Evolutionary conservation across 225 moss, liverwort and hornwort species (phyloP), one percentile per base, ranked within the genome.

Genomic region (Bryum argenteum): DNA sequence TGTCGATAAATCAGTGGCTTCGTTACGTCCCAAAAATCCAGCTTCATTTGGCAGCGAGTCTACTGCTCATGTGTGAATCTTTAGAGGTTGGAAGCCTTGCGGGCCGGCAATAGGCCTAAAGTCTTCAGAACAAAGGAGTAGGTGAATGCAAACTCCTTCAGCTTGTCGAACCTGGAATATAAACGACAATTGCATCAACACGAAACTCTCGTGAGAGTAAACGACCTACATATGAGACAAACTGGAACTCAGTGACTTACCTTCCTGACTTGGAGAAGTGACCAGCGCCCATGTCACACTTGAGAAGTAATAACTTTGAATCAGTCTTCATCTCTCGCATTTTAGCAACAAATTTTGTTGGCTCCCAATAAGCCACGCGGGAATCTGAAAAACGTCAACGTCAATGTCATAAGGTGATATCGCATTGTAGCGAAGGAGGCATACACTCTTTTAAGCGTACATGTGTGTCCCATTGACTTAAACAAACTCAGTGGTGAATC

Each of bases 331-430:
- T 73, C 78, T 89, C 90, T 69, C 96, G 79, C 79, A 96, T 58
- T 81, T 85, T 80, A 1, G 96, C 93, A 60, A 91, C 90, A 78
- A 93, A 96, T 70, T 96, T 96, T 64, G 93, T n/a, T 66, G 96
- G 96, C 52, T 96, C 96, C 96, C 96, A 96, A 62, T 93, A 96
- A 18, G 93, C 93, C 66, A 96, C 96, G 60, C 96, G 87, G 14
- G 93, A 1, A 89, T 96, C 96, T 96, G 85, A 48, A 45, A 47
- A 69, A 76, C 23, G 16, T 67, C 57, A 66, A 71, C 24, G 10
- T 16, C 57, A 38, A 67, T 63, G 37, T 61, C 10, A 28, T 75
- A 60, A 66, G 61, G 20, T n/a, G 23, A 19, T 54, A 20, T 38
- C 14, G 39, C 22, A 48, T 47, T 2, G 16, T 6, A 50, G 74